Evolutionary conservation across 352 stramenopile species (phyloP).

Genomic region (Globisporangium spiculum): DNA sequence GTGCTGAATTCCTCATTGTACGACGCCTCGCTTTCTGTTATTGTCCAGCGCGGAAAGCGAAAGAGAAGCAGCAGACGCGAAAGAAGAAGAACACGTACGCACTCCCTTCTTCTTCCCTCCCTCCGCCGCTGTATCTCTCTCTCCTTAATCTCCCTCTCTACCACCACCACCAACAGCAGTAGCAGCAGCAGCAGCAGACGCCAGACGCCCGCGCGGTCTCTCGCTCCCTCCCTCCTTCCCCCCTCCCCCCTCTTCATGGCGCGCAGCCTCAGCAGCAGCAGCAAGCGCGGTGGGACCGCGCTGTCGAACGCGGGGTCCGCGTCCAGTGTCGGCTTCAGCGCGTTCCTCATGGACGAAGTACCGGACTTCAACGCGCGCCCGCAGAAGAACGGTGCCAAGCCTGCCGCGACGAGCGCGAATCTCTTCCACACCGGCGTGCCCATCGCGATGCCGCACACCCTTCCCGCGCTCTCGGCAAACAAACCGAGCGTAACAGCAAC

Average conservation of each 20-base stretch:
- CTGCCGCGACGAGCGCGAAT: constrained; percentile 19
- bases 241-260: constrained; percentile 7
- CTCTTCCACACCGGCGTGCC: constrained; percentile 8
- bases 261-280: neutral
- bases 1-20: too few species aligned
- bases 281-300: constrained; percentile 9
- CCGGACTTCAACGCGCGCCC: constrained; percentile 24
- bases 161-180: too few species aligned
- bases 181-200: neutral
- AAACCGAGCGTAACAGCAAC: constrained; percentile 11
- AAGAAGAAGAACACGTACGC: constrained; percentile 3
- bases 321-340: constrained; percentile 43
- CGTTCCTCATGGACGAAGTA: constrained; percentile 59
- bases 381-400: constrained; percentile 19
- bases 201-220: neutral
- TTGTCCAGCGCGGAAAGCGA: too few species aligned
- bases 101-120: neutral
- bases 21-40: too few species aligned
- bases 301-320: neutral
- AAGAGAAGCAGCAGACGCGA: neutral
- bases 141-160: neutral
- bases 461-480: neutral
- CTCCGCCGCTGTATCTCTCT: constrained; percentile 3
- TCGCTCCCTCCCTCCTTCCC: too few species aligned
- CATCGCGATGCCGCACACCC: constrained; percentile 3